phyloP scores from a whole-genome alignment of 2,329 filamentous ascomycete genomes.

The Colletotrichum magnum region DNA sequence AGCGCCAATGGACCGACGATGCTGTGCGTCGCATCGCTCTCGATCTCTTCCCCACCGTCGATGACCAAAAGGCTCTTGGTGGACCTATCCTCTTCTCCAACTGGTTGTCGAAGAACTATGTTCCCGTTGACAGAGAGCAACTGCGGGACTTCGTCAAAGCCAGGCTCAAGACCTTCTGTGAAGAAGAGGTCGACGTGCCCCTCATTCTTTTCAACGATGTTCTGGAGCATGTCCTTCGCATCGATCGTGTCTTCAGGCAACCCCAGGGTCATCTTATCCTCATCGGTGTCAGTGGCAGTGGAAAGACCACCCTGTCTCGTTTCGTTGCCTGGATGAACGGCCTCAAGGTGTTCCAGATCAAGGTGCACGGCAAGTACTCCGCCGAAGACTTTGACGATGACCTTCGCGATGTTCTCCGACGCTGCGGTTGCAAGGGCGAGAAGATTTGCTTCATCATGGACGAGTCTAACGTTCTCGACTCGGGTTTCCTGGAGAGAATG shows the following conservation, averaged over 20 bases:
- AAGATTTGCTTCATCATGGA: constrained; percentile 99
- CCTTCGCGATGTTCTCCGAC: constrained; percentile 90
- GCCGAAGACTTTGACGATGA: constrained; percentile 99
- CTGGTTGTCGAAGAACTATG: constrained; percentile 99
- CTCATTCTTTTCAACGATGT: constrained; percentile 99
- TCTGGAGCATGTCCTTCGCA: constrained; percentile 96
- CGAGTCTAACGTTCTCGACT: constrained; percentile 97
- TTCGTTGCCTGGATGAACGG: constrained; percentile 99
- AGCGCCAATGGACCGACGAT: constrained; percentile 95
- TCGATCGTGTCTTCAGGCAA: constrained; percentile 98
- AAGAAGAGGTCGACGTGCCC: constrained; percentile 98
- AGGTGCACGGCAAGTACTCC: constrained; percentile 98
- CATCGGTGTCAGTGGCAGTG: constrained; percentile 97
- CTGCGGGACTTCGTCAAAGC: constrained; percentile 98
- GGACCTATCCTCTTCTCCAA: constrained; percentile 98
- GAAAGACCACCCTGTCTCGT: constrained; percentile 97
- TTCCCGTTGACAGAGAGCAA: constrained; percentile 95
- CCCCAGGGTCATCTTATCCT: constrained; percentile 98
- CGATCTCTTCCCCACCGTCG: constrained; percentile 95
- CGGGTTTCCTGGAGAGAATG: constrained; percentile 98
- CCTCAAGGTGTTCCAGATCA: constrained; percentile 99
- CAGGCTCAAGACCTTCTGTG: constrained; percentile 96
- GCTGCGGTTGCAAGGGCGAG: constrained; percentile 97
- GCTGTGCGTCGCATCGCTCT: constrained; percentile 88
- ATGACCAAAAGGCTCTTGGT: constrained; percentile 88